Conservation (phyloP, 345 rosid genomes). For the Cardiospermum halicacabum region DNA sequence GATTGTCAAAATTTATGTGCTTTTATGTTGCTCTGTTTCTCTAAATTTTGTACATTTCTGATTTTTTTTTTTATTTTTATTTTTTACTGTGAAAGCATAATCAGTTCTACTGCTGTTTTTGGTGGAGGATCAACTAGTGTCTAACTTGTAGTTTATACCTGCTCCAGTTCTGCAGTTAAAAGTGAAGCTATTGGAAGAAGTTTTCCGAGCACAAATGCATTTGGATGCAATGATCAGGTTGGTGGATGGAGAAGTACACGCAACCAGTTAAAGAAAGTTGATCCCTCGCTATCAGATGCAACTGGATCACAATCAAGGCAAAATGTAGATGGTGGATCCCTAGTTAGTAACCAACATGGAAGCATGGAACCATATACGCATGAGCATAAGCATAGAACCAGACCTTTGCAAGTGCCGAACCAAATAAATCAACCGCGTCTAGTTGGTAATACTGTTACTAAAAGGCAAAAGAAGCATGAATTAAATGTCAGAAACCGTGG, state of each 20-base stretch:
- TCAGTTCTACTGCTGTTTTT: not conserved
- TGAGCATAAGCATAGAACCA: slow-evolving; percentile 15
- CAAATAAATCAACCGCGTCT: slow-evolving; percentile 15
- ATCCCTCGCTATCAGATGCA: slow-evolving; percentile 4
- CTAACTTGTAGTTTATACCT: slow-evolving; percentile 14
- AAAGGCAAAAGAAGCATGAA: slow-evolving; percentile 35
- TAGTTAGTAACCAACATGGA: slow-evolving; percentile 21
- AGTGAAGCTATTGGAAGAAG: slow-evolving; percentile 22
- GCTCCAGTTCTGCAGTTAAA: slow-evolving; percentile 23
- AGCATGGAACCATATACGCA: slow-evolving; percentile 22
- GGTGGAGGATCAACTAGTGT: slow-evolving; percentile 8
- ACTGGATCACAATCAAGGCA: slow-evolving; percentile 12
- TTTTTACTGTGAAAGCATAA: not conserved
- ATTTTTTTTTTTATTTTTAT: not conserved
- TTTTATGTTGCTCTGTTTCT: not conserved
- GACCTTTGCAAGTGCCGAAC: slow-evolving; percentile 19
- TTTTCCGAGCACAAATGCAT: slow-evolving; percentile 22
- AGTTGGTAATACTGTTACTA: slow-evolving; percentile 18
- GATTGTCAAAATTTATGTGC: not conserved
- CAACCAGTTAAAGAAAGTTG: slow-evolving; percentile 20
- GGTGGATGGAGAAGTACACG: slow-evolving; percentile 65
- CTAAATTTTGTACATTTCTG: not conserved
- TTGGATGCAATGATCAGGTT: slow-evolving; percentile 19
- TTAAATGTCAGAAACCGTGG: slow-evolving; percentile 36
- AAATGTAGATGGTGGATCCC: slow-evolving; percentile 20